Evolutionary conservation across 495 filamentous ascomycete species (phyloP), one percentile per base, ranked within the genome.

Genomic region (Hypoxylon lenormandii): DNA sequence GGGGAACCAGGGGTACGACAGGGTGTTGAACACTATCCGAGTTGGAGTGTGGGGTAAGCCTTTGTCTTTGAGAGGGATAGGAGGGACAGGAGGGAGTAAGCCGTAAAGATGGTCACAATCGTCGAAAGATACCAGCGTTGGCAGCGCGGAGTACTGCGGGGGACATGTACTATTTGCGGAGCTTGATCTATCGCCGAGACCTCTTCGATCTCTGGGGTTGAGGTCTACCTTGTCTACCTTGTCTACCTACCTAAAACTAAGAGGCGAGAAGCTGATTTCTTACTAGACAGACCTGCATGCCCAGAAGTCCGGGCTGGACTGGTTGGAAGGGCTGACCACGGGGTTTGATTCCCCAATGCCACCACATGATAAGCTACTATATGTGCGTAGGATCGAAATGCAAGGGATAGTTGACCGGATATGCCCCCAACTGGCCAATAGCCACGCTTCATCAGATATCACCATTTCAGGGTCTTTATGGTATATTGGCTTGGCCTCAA

Each of bases 1-100:
- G 61, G 46, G 19, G n/a, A n/a, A 26, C 60, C 33, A 65, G 67
- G 60, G 60, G 54, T 11, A 0, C 37, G 45, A 5, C 46, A 64
- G 33, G 59, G 15, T n/a, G 38, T 42, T 23, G 28, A 66, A 36
- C 52, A n/a, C n/a, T n/a, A n/a, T n/a, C 38, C 67, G 50, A 59
- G 40, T 62, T 63, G 26, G 62, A 30, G 57, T 71, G 62, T 66
- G 68, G 62, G 68, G 68, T 66, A 62, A 62, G 46, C 36, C 50
- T 60, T 54, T 56, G 33, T 51, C 57, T 58, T 26, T 56, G 37
- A 56, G 49, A 46, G 62, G 59, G 51, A 71, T n/a, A n/a, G n/a
- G n/a, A n/a, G n/a, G n/a, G n/a, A n/a, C n/a, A n/a, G 61, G 49
- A 46, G 62, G 59, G 51, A 71, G 68, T 71, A 71, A 71, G 68